A percentile compares a stretch with the other conserved stretches of the same genome.
These are phyloP conservation scores for Lenzites betulinus DNA, from an alignment of 768 basidiomycete genomes.

Conservation along the genomic window DNA sequence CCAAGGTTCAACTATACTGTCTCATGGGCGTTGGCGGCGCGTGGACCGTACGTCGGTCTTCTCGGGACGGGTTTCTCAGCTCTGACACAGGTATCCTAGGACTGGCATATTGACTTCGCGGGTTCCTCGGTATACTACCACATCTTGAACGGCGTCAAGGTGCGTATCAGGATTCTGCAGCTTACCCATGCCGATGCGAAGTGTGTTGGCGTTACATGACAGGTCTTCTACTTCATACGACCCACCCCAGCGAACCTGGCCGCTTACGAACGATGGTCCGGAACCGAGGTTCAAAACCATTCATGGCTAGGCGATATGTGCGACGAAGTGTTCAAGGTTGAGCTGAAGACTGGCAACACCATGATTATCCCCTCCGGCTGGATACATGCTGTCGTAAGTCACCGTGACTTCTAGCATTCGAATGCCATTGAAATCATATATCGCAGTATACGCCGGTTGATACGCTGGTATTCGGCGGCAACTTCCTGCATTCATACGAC, in stretches of 20 bases:
- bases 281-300: conserved; percentile 83
- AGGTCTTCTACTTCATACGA: conserved; percentile 95
- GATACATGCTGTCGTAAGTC: conserved; percentile 93
- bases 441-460: conserved; percentile 85
- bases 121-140: conserved; percentile 99
- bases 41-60: conserved; percentile 75
- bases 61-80: background rate
- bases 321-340: conserved; percentile 88
- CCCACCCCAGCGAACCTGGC: conserved; percentile 85
- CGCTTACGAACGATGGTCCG: conserved; percentile 93
- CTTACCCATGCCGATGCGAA: background rate
- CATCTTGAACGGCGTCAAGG: conserved; percentile 84
- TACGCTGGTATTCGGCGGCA: conserved; percentile 95
- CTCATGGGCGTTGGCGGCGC: conserved; percentile 93
- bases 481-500: conserved; percentile 94
- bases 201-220: background rate
- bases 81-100: conserved; percentile 47
- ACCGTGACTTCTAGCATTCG: background rate
- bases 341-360: conserved; percentile 75
- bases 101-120: conserved; percentile 99
- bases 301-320: conserved; percentile 93
- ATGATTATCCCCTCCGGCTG: conserved; percentile 97
- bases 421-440: conserved; percentile 5
- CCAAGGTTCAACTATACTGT: conserved; percentile 95
- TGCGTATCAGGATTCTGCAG: conserved; percentile 29